Evolutionary conservation across 2,329 filamentous ascomycete species (phyloP), one percentile per base, ranked within the genome.

Genomic region (Aspergillaceae sp.): DNA sequence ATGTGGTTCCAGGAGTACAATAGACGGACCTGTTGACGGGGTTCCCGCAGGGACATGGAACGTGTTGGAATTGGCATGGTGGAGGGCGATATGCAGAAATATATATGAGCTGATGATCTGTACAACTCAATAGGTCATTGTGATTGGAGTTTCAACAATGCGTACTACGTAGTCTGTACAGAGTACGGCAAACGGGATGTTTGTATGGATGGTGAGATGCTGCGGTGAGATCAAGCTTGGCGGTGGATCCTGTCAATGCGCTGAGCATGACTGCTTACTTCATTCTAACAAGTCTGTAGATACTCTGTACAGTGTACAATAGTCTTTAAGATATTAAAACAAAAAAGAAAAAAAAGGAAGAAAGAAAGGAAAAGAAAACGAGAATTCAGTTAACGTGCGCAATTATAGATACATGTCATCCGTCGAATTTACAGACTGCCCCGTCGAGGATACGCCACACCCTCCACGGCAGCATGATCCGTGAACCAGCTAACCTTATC

Each of bases 401-500:
- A 36, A 3, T 36, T 29, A 40, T 40, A 40, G 38, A 40, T 40
- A 40, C 38, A 40, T 10, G 5, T 4, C 5, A n/a, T 30, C 29
- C 40, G 28, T 29, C 28, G 4, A 29, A 6, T 4, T 19, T 41
- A 41, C 10, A 83, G 65, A 59, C 76, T 84, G 19, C 86, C 83
- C 56, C 86, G 82, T 62, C 85, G 78, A 27, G 90, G 87, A 63
- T 87, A 96, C 50, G 76, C 74, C 8, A 98, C 87, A 4, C 87
- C 89, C 61, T 95, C 84, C 8, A 94, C 82, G 41, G 92, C 91
- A 4, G 86, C 75, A 60, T 82, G 77, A 65, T 97, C 92, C 38
- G 90, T 88, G 65, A 98, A 97, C 92, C 92, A 98, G 70, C 83
- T 92, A 61, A 89, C 88, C 59, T 88, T 84, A 54, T 95, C 89